Evolutionary conservation across 2,329 filamentous ascomycete genomes (phyloP).

Genomic region (Cladobotryum protrusum): DNA sequence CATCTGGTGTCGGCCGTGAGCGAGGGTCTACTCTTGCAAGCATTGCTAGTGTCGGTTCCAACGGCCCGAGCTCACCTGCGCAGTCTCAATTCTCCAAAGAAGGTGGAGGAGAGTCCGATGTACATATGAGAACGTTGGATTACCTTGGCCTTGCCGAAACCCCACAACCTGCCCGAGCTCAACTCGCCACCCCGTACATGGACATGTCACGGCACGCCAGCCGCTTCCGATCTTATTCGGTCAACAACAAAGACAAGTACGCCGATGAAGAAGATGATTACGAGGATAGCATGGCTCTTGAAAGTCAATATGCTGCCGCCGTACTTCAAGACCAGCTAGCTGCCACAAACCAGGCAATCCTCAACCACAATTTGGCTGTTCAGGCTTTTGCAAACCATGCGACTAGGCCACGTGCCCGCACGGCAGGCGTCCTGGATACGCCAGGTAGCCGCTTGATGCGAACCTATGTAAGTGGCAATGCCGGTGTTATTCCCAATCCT

Average conservation of each 20-base stretch:
- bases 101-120: slow-evolving; percentile 77
- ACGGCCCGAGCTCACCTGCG: slow-evolving; percentile 80
- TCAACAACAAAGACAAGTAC: slow-evolving; percentile 97
- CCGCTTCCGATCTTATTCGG: slow-evolving; percentile 93
- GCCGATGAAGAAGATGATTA: slow-evolving; percentile 82
- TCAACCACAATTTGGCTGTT: slow-evolving; percentile 87
- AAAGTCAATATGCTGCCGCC: slow-evolving; percentile 51
- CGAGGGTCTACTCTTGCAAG: slow-evolving; percentile 78
- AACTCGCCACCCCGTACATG: slow-evolving; percentile 67
- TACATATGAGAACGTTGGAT: slow-evolving; percentile 83
- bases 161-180: slow-evolving; percentile 71
- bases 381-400: slow-evolving; percentile 87
- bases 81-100: slow-evolving; percentile 83
- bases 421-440: slow-evolving; percentile 83
- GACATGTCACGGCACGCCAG: slow-evolving; percentile 73
- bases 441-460: slow-evolving; percentile 60
- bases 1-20: slow-evolving; percentile 59
- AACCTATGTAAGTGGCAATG: slow-evolving; percentile 67
- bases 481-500: slow-evolving; percentile 62
- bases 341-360: slow-evolving; percentile 64
- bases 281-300: slow-evolving; percentile 46
- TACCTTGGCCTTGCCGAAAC: slow-evolving; percentile 94
- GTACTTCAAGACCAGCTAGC: slow-evolving; percentile 57
- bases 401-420: slow-evolving; percentile 79
- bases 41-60: slow-evolving; percentile 81